Percentiles rank a stretch among this genome's conserved stretches.
phyloP scores from a whole-genome alignment of 2,329 filamentous ascomycete species.

The Myriangium duriaei region DNA sequence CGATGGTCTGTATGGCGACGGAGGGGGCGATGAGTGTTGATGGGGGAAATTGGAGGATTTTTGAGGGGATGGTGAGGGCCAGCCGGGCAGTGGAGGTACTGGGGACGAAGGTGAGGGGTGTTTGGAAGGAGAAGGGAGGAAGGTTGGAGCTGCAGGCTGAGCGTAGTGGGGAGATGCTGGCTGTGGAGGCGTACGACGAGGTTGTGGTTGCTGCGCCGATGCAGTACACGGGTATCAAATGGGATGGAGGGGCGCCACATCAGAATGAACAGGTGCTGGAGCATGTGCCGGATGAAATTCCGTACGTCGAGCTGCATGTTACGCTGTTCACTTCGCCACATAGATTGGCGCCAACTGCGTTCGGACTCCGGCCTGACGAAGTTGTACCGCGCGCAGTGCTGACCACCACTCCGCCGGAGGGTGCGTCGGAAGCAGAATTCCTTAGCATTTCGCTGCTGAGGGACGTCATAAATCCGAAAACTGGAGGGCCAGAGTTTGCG shows the following conservation, averaged over 20 bases:
- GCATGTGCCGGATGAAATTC: slow-evolving; percentile 59
- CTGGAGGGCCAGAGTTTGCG: slow-evolving; percentile 36
- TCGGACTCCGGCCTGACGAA: slow-evolving; percentile 49
- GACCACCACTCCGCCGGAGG: slow-evolving; percentile 64
- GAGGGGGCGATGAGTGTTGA: slow-evolving; percentile 67
- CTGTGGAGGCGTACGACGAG: slow-evolving; percentile 50
- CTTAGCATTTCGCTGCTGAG: slow-evolving; percentile 72
- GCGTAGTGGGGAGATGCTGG: slow-evolving; percentile 31
- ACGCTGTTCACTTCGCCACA: slow-evolving; percentile 75
- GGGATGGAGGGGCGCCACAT: slow-evolving; percentile 32
- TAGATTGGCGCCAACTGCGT: slow-evolving; percentile 58
- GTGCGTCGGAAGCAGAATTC: slow-evolving; percentile 64
- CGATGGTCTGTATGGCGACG: slow-evolving; percentile 85
- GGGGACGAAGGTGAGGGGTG: slow-evolving; percentile 54
- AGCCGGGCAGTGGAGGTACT: slow-evolving; percentile 50
- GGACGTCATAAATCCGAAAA: slow-evolving; percentile 41
- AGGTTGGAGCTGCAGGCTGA: too few species aligned
- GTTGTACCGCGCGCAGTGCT: slow-evolving; percentile 62
- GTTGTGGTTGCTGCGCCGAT: slow-evolving; percentile 74
- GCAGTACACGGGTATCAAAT: slow-evolving; percentile 59
- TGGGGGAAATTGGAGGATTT: slow-evolving; percentile 92
- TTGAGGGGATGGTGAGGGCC: slow-evolving; percentile 61
- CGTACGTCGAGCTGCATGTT: slow-evolving; percentile 77
- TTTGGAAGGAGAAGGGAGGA: slow-evolving; percentile 30
- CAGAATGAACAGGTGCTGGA: slow-evolving; percentile 25